Evolutionary conservation across 2,329 filamentous ascomycete species (phyloP).

Genomic region (Basipetospora sp.): DNA sequence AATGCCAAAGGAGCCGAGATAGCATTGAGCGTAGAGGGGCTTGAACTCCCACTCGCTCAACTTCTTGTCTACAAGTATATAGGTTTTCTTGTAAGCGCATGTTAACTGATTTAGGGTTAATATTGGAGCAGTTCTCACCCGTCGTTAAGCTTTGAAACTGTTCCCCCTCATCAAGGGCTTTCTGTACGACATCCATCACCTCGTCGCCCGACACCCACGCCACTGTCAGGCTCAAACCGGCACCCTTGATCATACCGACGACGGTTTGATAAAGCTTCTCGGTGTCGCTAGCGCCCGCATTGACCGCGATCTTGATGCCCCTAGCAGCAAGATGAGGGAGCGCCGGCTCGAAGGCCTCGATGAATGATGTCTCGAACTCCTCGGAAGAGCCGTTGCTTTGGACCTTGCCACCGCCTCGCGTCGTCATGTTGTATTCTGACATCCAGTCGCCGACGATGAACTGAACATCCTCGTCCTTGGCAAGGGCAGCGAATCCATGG

Average conservation of each 20-base stretch:
- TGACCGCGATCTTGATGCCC: conserved; percentile 24
- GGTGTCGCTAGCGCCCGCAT: conserved; percentile 25
- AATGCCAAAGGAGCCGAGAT: conserved; percentile 36
- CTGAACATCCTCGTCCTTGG: conserved; percentile 15
- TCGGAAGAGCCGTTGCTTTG: conserved; percentile 17
- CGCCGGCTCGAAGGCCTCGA: conserved; percentile 27
- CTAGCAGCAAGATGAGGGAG: conserved; percentile 20
- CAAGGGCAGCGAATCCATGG: conserved; percentile 14
- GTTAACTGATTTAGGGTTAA: neutral
- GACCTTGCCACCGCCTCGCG: conserved; percentile 20
- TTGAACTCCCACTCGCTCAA: conserved; percentile 13
- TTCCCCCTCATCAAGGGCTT: conserved; percentile 2
- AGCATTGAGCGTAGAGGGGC: conserved; percentile 21
- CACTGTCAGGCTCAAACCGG: conserved; percentile 18
- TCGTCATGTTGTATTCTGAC: conserved; percentile 36
- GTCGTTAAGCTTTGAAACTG: conserved; percentile 5
- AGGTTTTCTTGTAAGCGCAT: neutral
- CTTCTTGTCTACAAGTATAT: neutral
- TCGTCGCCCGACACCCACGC: conserved; percentile 26
- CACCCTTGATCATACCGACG: conserved; percentile 14
- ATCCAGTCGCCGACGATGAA: conserved; percentile 27
- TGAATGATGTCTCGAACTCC: conserved; percentile 19
- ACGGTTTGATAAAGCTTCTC: conserved; percentile 18
- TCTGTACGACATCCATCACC: conserved; percentile 15
- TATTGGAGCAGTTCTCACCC: neutral